These are phyloP conservation scores for Colletotrichum truncatum DNA, from an alignment of 2,329 filamentous ascomycete genomes.

Conservation along the genomic window DNA sequence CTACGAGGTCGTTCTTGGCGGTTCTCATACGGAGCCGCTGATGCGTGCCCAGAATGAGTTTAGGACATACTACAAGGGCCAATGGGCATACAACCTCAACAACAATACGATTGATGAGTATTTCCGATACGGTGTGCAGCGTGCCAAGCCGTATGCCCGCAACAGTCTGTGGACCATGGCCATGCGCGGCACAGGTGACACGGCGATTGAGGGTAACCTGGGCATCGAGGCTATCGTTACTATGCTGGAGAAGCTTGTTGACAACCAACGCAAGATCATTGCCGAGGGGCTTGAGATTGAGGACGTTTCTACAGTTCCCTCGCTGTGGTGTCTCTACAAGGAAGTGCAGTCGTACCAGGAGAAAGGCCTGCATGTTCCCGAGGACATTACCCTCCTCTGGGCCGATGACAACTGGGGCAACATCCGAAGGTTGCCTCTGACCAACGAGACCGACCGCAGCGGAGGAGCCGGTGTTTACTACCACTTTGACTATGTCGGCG, in stretches of 20 bases:
- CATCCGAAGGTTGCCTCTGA: conserved; percentile 67
- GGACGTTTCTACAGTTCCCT: conserved; percentile 64
- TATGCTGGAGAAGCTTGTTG: conserved; percentile 68
- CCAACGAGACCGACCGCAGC: conserved; percentile 64
- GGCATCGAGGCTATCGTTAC: conserved; percentile 64
- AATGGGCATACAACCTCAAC: conserved; percentile 77
- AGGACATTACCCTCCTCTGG: conserved; percentile 75
- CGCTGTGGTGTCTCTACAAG: conserved; percentile 80
- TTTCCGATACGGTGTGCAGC: conserved; percentile 72
- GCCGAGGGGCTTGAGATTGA: conserved; percentile 61
- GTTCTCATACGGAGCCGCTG: conserved; percentile 79
- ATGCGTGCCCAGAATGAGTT: conserved; percentile 69
- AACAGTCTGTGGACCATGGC: conserved; percentile 72
- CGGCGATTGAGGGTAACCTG: conserved; percentile 60
- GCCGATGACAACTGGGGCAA: conserved; percentile 77
- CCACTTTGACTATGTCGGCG: conserved; percentile 63
- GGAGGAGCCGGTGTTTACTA: conserved; percentile 76
- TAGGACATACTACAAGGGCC: conserved; percentile 61
- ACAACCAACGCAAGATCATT: conserved; percentile 67
- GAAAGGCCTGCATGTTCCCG: conserved; percentile 66
- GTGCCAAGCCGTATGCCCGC: conserved; percentile 72
- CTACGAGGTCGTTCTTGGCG: conserved; percentile 78
- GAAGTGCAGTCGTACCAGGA: conserved; percentile 77
- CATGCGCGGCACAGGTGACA: conserved; percentile 78
- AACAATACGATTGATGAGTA: conserved; percentile 74